Evolutionary conservation across 2,329 filamentous ascomycete genomes (phyloP), one percentile per base, ranked within the genome.

Genomic region (Cladosporium sp.): DNA sequence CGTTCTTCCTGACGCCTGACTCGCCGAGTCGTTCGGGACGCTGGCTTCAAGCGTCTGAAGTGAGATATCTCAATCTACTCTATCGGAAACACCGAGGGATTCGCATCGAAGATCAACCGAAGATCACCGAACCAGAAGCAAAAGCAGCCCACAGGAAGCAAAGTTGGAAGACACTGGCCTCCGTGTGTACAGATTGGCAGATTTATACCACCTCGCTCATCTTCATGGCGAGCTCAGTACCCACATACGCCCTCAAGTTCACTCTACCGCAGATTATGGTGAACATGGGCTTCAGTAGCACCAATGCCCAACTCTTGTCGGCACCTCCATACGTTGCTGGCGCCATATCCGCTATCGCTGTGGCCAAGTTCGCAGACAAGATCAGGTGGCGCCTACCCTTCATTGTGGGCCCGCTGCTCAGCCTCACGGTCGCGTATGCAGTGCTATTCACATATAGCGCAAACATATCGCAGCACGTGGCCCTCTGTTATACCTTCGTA

Each of bases 11-110:
- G 40, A 68, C 83, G 10, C 79, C 80, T 0, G 78, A 82, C 61
- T 74, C 72, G 4, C 79, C 81, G 0, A 74, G 77, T 39, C 74
- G 42, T 72, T 73, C 39, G 15, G 77, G 79, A 9, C 37, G 37
- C 13, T 13, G 86, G 90, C 63, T 85, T 80, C 61, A 86, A 89
- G 63, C 82, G 84, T 0, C 88, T 82, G 0, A 81, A 83, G 8
- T 75, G 85, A 49, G 87, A 90, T 63, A 66, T 74, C 1, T 91
- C 90, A 65, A 80, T 74, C 5, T 91, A 86, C 87, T 69, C 62
- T 1, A 84, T 83, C 22, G 87, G 89, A 0, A 58, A 69, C 28
- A 77, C 82, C 28, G 87, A 86, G 0, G 70, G 10, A 55, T 60
- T 20, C n/a, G 37, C 1, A 40, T 40, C 19, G 37, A 62, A 55